phyloP scores from a whole-genome alignment of 73 alveolate genomes.

The Diophrys appendiculata region DNA sequence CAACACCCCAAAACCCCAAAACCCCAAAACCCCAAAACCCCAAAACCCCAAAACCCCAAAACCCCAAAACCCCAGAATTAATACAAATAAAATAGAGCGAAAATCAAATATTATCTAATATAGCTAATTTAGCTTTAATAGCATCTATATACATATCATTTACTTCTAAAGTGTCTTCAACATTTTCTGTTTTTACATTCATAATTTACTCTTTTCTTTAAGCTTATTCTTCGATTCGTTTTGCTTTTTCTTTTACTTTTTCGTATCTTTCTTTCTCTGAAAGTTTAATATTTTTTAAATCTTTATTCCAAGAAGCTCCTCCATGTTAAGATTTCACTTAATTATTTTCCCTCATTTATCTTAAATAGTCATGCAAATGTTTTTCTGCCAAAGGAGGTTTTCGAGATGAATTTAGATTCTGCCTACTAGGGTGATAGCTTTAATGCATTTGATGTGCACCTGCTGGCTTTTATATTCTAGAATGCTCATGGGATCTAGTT shows the following conservation, averaged over 20 bases:
- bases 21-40: too few relatives aligned
- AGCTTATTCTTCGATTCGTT: constrained; percentile 36
- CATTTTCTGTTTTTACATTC: constrained; percentile 37
- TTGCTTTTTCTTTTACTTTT: constrained; percentile 44
- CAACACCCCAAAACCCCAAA: too few relatives aligned
- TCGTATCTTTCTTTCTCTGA: constrained; percentile 22
- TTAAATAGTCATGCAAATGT: neutral
- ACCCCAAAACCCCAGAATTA: too few relatives aligned
- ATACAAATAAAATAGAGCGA: too few relatives aligned
- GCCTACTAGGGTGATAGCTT: too few relatives aligned
- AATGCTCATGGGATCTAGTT: too few relatives aligned
- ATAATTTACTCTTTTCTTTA: constrained; percentile 30
- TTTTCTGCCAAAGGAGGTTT: neutral
- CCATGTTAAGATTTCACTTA: neutral
- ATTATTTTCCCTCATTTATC: neutral
- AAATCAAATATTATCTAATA: constrained; percentile 38
- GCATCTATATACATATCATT: constrained; percentile 63
- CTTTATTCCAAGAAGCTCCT: constrained; percentile 17
- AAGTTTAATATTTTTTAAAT: constrained; percentile 11
- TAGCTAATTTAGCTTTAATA: constrained; percentile 56
- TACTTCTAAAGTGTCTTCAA: constrained; percentile 60
- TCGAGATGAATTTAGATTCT: too few relatives aligned
- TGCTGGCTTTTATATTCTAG: too few relatives aligned
- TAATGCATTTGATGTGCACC: too few relatives aligned
- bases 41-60: too few relatives aligned